Base-by-base conservation (phyloP, 2,329 filamentous ascomycete species). In the Beauveria pseudobassiana region DNA sequence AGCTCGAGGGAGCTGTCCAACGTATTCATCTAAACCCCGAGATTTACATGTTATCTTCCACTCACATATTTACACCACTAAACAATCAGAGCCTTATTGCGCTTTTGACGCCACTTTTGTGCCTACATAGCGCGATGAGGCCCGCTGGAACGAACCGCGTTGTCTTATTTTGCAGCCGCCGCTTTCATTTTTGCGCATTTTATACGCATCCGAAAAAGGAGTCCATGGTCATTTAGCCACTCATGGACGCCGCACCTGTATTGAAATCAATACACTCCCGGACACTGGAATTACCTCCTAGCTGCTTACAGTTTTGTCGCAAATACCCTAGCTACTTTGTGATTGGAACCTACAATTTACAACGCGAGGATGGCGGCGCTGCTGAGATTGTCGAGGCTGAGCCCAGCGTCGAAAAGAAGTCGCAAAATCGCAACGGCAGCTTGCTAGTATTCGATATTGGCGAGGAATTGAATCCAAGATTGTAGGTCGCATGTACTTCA, bases 321-420 rank as follows among this genome's bases (percentile, higher is more conserved):
- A 72, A 74, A 1, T 71, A 85, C 62, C 82, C 84, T 0, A 75
- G 85, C 0, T 84, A 87, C 69, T 87, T 96, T 66, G 79, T 96
- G 0, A 82, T 96, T 53, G 93, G 93, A 45, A 96, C 93, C 1
- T 97, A 97, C 74, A 84, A 88, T 64, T 80, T 96, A 30, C 78
- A 91, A 64, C 80, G 80, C 63, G 71, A 78, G 55, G 68, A 74
- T 49, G 58, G 62, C 6, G 63, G 43, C 8, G 62, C 63, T 34
- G 65, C 68, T 5, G 62, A 65, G 8, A 61, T 67, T 1, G 64
- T 61, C 34, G 63, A 65, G 8, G 66, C 70, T 18, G 62, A 68
- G 3, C 65, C 67, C 16, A 61, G 64, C 58, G 40, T 65, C 4
- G 49, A 60, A 5, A 74, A 72, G 48, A 76, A 78, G 65, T 67